Evolutionary conservation across 768 basidiomycete genomes (phyloP).

Genomic region (Xerocomellus dryophilus): DNA sequence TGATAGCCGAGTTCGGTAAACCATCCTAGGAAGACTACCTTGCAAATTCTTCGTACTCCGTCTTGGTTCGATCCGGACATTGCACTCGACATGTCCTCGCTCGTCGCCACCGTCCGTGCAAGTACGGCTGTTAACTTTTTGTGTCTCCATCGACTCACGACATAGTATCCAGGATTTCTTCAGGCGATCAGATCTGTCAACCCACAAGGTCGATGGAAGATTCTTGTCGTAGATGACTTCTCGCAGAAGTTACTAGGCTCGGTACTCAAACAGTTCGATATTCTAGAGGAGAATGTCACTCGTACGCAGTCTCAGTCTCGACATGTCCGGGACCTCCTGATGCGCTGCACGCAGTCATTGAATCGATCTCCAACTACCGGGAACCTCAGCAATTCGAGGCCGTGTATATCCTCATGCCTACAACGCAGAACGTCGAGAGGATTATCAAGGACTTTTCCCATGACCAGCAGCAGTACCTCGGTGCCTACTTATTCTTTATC

Average conservation of each 20-base stretch:
- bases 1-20: conserved; percentile 15
- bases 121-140: conserved; percentile 35
- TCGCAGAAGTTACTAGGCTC: conserved; percentile 79
- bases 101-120: conserved; percentile 43
- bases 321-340: conserved; percentile 7
- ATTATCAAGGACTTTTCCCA: conserved; percentile 80
- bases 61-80: not conserved
- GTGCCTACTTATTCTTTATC: conserved; percentile 88
- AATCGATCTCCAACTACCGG: conserved; percentile 80
- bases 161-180: conserved; percentile 62
- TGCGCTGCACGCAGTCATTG: conserved; percentile 63
- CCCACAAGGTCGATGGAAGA: conserved; percentile 91
- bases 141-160: not conserved
- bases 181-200: conserved; percentile 84
- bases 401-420: conserved; percentile 92
- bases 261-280: conserved; percentile 90
- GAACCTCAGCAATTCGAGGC: conserved; percentile 89
- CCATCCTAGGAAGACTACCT: not conserved
- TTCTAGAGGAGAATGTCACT: conserved; percentile 94
- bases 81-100: conserved; percentile 38
- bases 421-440: conserved; percentile 88
- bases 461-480: conserved; percentile 69
- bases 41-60: not conserved
- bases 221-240: conserved; percentile 93
- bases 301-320: conserved; percentile 50